Evolutionary conservation across 148 eudicot species (phyloP), one percentile per base, ranked within the genome.

Genomic region (Dysphania ambrosioides): DNA sequence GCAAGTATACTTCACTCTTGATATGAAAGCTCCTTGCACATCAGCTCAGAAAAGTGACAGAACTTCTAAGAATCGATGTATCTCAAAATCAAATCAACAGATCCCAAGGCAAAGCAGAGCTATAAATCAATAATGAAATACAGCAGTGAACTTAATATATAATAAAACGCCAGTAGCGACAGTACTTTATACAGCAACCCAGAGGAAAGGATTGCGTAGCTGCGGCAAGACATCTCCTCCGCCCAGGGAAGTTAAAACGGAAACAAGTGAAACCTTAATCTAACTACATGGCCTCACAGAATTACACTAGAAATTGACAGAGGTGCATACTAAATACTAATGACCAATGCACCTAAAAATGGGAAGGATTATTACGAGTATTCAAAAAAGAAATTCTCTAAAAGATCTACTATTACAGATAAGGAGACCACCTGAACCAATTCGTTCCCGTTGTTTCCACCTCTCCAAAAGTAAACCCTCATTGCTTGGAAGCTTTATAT

Each of bases 391-490:
- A 71, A 77, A 56, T 30, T 74, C 72, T 31, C 87, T 83, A 1
- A 80, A 38, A 21, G 79, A 79, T 6, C 83, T 55, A 41, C 81
- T 60, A 38, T 74, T 53, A 40, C 87, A 85, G 51, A 85, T 68
- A 12, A 85, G 70, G 40, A 95, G 82, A 68, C 92, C 85, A 19
- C 97, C 97, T 1, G 83, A 81, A 70, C 58, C 49, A 31, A 95
- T 88, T 76, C 82, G 75, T 41, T 79, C 75, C 15, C 88, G 81
- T 35, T 88, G 87, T 72, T 70, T 86, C 88, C 89, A 90, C 78
- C 79, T 85, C 59, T 92, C 96, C 6, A 82, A 82, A 76, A 94
- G 65, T 44, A 83, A 73, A 67, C 82, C 85, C 58, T 91, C 98
- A 57, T 79, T 83, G 76, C 78, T 86, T 66, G 80, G 69, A 83